These are phyloP conservation scores for Gyromitra esculenta DNA, from an alignment of 2,329 filamentous ascomycete genomes.

Conservation along the genomic window DNA sequence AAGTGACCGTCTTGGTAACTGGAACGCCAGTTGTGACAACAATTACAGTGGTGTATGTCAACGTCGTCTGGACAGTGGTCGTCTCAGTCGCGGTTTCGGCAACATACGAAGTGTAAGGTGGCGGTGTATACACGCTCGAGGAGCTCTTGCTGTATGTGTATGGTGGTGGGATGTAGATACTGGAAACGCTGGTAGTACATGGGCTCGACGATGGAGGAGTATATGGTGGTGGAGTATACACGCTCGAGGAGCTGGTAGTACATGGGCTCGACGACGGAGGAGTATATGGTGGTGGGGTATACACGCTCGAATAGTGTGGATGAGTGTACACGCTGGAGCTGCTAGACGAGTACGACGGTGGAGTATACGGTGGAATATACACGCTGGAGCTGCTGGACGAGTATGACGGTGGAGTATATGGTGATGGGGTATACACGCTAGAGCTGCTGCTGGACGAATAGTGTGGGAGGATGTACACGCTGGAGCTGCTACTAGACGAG, in stretches of 20 bases:
- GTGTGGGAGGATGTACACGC: background rate
- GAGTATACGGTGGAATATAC: background rate
- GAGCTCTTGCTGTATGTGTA: background rate
- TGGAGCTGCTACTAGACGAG: background rate
- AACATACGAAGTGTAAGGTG: conserved; percentile 1
- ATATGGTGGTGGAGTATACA: background rate
- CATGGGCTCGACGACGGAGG: background rate
- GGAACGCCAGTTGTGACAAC: conserved; percentile 35
- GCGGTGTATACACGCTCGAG: background rate
- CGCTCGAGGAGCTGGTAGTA: background rate
- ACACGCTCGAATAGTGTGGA: background rate
- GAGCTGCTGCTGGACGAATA: background rate
- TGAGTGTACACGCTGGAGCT: background rate
- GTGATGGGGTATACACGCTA: background rate
- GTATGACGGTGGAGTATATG: too few species aligned
- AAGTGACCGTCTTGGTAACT: conserved; percentile 58
- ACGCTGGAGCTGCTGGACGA: background rate
- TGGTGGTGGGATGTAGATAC: background rate
- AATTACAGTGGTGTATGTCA: conserved; percentile 8
- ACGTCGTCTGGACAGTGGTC: conserved; percentile 15
- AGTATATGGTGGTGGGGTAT: background rate
- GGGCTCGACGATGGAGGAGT: conserved; percentile 6
- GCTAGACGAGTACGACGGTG: background rate
- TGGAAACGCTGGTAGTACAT: background rate
- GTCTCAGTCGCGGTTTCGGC: background rate